Conservation (phyloP, 345 rosid species). For the Rubroshorea leprosula region DNA sequence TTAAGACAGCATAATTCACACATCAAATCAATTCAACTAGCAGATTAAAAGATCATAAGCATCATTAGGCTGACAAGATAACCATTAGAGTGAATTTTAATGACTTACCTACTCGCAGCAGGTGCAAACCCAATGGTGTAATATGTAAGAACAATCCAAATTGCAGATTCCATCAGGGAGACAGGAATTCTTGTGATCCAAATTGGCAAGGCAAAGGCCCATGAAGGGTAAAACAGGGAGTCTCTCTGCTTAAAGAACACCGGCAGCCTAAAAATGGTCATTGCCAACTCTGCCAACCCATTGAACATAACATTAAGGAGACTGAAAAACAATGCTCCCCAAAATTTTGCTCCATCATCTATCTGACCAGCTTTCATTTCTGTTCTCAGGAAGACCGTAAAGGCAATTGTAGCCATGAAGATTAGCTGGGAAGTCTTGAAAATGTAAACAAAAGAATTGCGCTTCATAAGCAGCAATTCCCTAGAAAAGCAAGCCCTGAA, state of each 20-base stretch:
- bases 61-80: not conserved
- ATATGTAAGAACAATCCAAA: slow-evolving; percentile 50
- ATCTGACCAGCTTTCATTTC: slow-evolving; percentile 32
- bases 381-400: slow-evolving; percentile 42
- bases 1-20: not conserved
- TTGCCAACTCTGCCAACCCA: slow-evolving; percentile 49
- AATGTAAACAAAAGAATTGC: slow-evolving; percentile 36
- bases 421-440: slow-evolving; percentile 47
- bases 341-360: slow-evolving; percentile 29
- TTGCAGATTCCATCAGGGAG: slow-evolving; percentile 40
- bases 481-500: slow-evolving; percentile 46
- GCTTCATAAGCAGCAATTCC: slow-evolving; percentile 49
- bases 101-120: slow-evolving; percentile 37
- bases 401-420: slow-evolving; percentile 42
- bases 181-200: slow-evolving; percentile 48
- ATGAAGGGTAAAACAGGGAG: slow-evolving; percentile 45
- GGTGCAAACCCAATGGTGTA: slow-evolving; percentile 66
- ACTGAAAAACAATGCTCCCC: slow-evolving; percentile 51
- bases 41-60: not conserved
- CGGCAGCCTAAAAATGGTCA: slow-evolving; percentile 44
- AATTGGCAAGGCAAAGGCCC: slow-evolving; percentile 55
- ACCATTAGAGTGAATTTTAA: not conserved
- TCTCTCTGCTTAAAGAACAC: slow-evolving; percentile 50
- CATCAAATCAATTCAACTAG: not conserved
- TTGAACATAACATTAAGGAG: slow-evolving; percentile 50